These are phyloP conservation scores for Phellinidium pouzarii DNA, from an alignment of 1,284 basidiomycete species.

Conservation along the genomic window DNA sequence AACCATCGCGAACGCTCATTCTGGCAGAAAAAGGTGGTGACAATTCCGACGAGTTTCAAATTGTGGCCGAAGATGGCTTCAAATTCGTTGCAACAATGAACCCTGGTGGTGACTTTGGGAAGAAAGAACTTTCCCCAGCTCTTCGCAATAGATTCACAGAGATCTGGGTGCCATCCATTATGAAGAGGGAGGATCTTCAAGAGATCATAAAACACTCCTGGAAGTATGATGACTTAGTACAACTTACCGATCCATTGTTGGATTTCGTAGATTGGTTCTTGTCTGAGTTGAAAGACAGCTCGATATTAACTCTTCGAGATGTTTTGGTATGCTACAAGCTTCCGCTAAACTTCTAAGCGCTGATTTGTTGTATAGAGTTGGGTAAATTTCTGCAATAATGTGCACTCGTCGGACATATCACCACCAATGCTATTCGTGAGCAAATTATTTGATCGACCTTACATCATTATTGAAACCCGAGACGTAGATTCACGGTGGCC, in stretches of 20 bases:
- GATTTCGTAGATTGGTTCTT: slow-evolving; percentile 84
- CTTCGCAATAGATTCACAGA: slow-evolving; percentile 98
- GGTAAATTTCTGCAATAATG: slow-evolving; percentile 81
- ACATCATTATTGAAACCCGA: slow-evolving; percentile 14
- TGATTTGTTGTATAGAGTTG: slow-evolving; percentile 58
- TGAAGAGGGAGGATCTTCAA: slow-evolving; percentile 68
- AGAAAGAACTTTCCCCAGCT: slow-evolving; percentile 97
- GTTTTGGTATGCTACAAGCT: slow-evolving; percentile 54
- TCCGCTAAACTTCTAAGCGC: neutral
- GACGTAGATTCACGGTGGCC: slow-evolving; percentile 76
- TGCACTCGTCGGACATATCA: slow-evolving; percentile 39
- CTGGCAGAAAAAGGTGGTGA: slow-evolving; percentile 89
- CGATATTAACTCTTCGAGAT: slow-evolving; percentile 79
- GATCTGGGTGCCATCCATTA: slow-evolving; percentile 94
- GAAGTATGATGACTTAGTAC: slow-evolving; percentile 49
- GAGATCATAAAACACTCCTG: slow-evolving; percentile 78
- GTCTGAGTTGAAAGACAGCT: slow-evolving; percentile 54
- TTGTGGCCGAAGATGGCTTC: slow-evolving; percentile 67
- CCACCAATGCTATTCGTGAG: slow-evolving; percentile 67
- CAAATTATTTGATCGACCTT: slow-evolving; percentile 19
- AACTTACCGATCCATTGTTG: slow-evolving; percentile 63
- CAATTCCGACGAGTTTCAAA: slow-evolving; percentile 59
- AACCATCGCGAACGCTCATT: slow-evolving; percentile 84
- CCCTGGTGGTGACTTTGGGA: slow-evolving; percentile 98
- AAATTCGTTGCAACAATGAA: slow-evolving; percentile 99